Base-by-base conservation (phyloP, 192 early-diverging fungal genomes). In the Podila verticillata region DNA sequence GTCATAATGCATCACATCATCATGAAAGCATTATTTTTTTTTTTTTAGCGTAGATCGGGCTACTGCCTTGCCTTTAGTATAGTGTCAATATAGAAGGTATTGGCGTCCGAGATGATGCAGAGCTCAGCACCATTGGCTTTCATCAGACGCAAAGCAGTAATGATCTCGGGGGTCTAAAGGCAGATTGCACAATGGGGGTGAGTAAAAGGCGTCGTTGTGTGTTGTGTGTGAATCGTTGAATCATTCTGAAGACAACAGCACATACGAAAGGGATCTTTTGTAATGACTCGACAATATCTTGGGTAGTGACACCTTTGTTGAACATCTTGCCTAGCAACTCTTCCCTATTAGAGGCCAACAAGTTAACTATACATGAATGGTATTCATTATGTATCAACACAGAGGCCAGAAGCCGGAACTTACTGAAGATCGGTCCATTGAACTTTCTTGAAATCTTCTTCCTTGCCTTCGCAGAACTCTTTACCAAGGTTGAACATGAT, bases 371-470 rank as follows among this genome's bases (percentile, higher is more conserved):
- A 44, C 15, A 7, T 44, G 39, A 15, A 17, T 15, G 13, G 7
- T 15, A 44, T 15, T 44, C 39, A 44, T 17, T 44, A 4, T n/a
- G 5, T 12, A 54, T 54, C 51, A 28, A 30, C 22, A 63, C 34
- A 26, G 20, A 29, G n/a, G 3, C n/a, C 5, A 20, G 2, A 5
- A 61, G 48, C 22, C 47, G 29, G 5, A 10, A 68, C 83, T 72
- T 83, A 83, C 88, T 89, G 90, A 19, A 91, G 82, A 73, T 91
- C 88, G 20, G 89, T 89, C 89, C 89, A 92, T 68, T 91, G 91
- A 8, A 67, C 61, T 8, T 65, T 66, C 63, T 57, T 48, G 12
- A 63, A 68, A 26, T 66, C 26, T 19, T 54, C 56, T 20, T 39
- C 20, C 22, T 84, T 80, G 58, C 85, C 63, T 39, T 83, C 57